Evolutionary conservation across 1,139 yeast species (phyloP).

Genomic region (Candida tetrigidarum): DNA sequence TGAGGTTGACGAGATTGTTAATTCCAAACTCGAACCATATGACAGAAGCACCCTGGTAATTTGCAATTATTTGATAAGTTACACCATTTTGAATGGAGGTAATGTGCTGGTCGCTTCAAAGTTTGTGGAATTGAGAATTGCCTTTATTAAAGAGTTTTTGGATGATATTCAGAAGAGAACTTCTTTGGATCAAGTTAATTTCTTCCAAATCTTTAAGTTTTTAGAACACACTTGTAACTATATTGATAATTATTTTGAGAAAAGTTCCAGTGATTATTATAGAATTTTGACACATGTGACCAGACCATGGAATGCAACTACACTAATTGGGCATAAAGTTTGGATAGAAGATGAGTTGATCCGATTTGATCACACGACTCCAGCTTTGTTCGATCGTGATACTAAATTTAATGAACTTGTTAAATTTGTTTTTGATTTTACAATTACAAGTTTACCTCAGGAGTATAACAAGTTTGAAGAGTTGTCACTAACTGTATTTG

Average conservation of each 20-base stretch:
- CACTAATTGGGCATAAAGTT: slow-evolving; percentile 32
- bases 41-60: slow-evolving; percentile 32
- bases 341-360: slow-evolving; percentile 30
- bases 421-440: slow-evolving; percentile 16
- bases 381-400: background rate
- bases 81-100: slow-evolving; percentile 30
- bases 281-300: slow-evolving; percentile 23
- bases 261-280: slow-evolving; percentile 23
- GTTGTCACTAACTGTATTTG: slow-evolving; percentile 17
- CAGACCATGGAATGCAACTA: slow-evolving; percentile 32
- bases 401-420: slow-evolving; percentile 5
- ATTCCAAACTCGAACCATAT: slow-evolving; percentile 18
- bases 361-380: slow-evolving; percentile 14
- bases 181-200: slow-evolving; percentile 23
- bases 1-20: slow-evolving; percentile 14
- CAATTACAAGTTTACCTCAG: slow-evolving; percentile 10
- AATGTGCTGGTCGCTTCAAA: slow-evolving; percentile 23
- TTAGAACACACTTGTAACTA: slow-evolving; percentile 41
- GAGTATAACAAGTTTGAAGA: slow-evolving; percentile 5
- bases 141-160: slow-evolving; percentile 24
- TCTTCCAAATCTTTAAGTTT: slow-evolving; percentile 32
- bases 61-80: slow-evolving; percentile 38
- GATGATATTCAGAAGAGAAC: slow-evolving; percentile 8
- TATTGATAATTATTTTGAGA: slow-evolving; percentile 27
- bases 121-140: slow-evolving; percentile 30